Evolutionary conservation across 1,139 yeast species (phyloP).

Genomic region (Geotrichum bryndzae): DNA sequence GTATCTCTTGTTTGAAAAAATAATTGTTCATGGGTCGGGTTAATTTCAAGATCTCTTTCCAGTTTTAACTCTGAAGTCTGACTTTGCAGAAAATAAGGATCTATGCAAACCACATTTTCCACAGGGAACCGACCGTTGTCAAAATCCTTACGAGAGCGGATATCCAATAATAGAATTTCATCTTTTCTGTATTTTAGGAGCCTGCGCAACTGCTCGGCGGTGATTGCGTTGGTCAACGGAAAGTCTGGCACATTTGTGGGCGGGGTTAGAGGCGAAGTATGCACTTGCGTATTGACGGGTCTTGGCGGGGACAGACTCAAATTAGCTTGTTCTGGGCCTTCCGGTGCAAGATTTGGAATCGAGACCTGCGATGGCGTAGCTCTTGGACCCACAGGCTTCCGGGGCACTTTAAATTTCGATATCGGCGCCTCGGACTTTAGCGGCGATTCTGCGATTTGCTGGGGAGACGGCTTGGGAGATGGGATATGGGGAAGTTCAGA

Average conservation of each 20-base stretch:
- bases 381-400: background rate
- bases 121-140: conserved; percentile 54
- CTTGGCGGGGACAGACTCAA: background rate
- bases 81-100: conserved; percentile 51
- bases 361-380: background rate
- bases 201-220: conserved; percentile 28
- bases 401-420: background rate
- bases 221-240: conserved; percentile 32
- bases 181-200: conserved; percentile 28
- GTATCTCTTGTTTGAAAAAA: conserved; percentile 48
- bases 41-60: conserved; percentile 50
- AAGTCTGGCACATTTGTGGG: conserved; percentile 16
- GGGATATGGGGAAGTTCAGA: background rate
- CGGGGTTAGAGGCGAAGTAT: background rate
- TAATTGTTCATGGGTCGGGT: conserved; percentile 49
- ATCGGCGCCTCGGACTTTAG: background rate
- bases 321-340: background rate
- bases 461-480: background rate
- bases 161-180: conserved; percentile 53
- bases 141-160: conserved; percentile 54
- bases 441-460: background rate
- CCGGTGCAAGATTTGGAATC: background rate
- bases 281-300: background rate
- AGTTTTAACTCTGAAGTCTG: conserved; percentile 53
- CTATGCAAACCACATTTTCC: conserved; percentile 58